Conservation (phyloP, 2,329 filamentous ascomycete genomes). For the Atkinsonella texensis region DNA sequence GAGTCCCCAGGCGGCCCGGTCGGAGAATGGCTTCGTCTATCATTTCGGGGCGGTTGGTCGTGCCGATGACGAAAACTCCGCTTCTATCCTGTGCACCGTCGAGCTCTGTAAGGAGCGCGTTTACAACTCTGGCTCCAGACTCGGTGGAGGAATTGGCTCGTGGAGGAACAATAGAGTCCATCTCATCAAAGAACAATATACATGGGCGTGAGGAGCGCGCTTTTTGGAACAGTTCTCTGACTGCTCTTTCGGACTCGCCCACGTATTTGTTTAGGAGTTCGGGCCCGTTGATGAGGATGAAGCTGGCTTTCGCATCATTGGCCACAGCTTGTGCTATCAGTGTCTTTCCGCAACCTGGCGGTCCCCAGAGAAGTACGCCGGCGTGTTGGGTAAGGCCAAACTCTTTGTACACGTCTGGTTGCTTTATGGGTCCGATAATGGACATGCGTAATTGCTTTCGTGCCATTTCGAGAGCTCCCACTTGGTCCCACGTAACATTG, state of each 20-base stretch:
- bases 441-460: constrained; percentile 72
- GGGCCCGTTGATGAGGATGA: constrained; percentile 94
- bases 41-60: constrained; percentile 90
- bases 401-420: constrained; percentile 62
- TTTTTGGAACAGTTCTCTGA: constrained; percentile 82
- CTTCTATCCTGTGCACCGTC: constrained; percentile 71
- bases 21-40: constrained; percentile 93
- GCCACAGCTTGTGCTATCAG: constrained; percentile 92
- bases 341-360: constrained; percentile 93
- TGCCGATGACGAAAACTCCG: constrained; percentile 88
- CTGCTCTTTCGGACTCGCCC: constrained; percentile 85
- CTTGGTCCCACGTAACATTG: constrained; percentile 83
- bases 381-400: constrained; percentile 73
- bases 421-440: constrained; percentile 80
- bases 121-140: constrained; percentile 79
- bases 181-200: constrained; percentile 95
- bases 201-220: constrained; percentile 80
- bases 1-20: constrained; percentile 75
- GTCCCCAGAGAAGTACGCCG: constrained; percentile 90
- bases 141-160: constrained; percentile 71
- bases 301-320: constrained; percentile 91
- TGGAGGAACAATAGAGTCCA: constrained; percentile 82
- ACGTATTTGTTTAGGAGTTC: constrained; percentile 97
- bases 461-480: constrained; percentile 71
- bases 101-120: constrained; percentile 86